Evolutionary conservation across 2,329 filamentous ascomycete species (phyloP).

Genomic region (Aspergillus carbonarius): DNA sequence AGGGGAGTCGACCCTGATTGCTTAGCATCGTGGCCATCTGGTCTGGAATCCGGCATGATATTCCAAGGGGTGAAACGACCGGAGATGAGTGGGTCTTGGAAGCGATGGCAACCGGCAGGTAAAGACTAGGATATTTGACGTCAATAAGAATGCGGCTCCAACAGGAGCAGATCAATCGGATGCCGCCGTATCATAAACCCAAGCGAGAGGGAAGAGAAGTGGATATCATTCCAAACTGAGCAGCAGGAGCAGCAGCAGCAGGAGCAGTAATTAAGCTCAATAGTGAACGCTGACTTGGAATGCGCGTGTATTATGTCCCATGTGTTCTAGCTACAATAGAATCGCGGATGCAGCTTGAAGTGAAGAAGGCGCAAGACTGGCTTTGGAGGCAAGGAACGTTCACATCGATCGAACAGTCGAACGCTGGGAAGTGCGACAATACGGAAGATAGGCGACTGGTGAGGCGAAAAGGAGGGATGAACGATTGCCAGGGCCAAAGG

Average conservation of each 20-base stretch:
- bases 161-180: conserved; percentile 17
- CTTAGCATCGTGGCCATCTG: conserved; percentile 28
- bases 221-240: conserved; percentile 10
- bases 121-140: conserved; percentile 17
- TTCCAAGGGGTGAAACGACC: conserved; percentile 12
- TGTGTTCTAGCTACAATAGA: not conserved
- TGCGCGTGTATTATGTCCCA: not conserved
- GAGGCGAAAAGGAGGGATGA: not conserved
- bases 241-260: no score
- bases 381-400: not conserved
- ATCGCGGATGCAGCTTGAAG: not conserved
- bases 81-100: conserved; percentile 11
- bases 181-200: conserved; percentile 14
- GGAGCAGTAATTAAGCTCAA: conserved; percentile 2
- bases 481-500: not conserved
- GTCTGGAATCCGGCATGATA: conserved; percentile 34
- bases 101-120: conserved; percentile 6
- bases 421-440: not conserved
- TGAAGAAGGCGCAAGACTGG: not conserved
- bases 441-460: not conserved
- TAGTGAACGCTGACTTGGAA: not conserved
- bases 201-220: not conserved
- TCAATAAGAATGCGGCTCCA: conserved; percentile 24
- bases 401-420: not conserved
- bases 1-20: conserved; percentile 31